phyloP scores from a whole-genome alignment of 495 filamentous ascomycete species.

The Pyrenopolyporus hunteri region DNA sequence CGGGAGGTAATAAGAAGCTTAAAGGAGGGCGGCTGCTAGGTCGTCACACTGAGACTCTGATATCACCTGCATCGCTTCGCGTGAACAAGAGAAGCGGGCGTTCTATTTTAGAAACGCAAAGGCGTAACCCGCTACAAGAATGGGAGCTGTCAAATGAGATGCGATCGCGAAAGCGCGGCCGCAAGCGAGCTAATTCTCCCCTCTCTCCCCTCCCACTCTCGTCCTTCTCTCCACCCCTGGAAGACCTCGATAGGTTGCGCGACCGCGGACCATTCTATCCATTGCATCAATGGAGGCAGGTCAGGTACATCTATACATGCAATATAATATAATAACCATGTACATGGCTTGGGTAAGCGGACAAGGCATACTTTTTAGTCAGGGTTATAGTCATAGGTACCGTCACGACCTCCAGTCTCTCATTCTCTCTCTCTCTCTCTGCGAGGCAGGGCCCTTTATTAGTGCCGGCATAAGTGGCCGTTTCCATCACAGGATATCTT shows the following conservation, averaged over 20 bases:
- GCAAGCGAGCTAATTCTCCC: constrained; percentile 25
- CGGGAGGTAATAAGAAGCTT: constrained; percentile 28
- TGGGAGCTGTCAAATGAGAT: constrained; percentile 13
- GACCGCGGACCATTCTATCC: constrained; percentile 17
- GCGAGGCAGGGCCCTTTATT: too few species aligned
- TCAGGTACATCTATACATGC: too few species aligned
- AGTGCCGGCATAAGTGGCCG: constrained; percentile 35
- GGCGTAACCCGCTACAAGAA: neutral
- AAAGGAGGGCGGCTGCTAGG: constrained; percentile 29
- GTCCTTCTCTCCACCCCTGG: too few species aligned
- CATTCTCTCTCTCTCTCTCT: too few species aligned
- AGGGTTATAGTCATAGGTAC: too few species aligned
- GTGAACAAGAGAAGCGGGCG: constrained; percentile 17
- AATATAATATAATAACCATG: constrained; percentile 4
- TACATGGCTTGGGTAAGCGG: constrained; percentile 35
- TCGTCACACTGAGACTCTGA: constrained; percentile 32
- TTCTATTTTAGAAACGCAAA: constrained; percentile 32
- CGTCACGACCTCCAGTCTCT: too few species aligned
- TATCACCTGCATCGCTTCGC: constrained; percentile 41
- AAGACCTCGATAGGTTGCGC: constrained; percentile 21
- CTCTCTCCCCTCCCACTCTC: too few species aligned
- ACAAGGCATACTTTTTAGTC: neutral
- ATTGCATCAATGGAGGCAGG: too few species aligned
- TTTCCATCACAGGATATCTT: constrained; percentile 21
- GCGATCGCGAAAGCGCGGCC: constrained; percentile 17